phyloP scores from a whole-genome alignment of 805 yeast genomes.

The Candida nitratophila region DNA sequence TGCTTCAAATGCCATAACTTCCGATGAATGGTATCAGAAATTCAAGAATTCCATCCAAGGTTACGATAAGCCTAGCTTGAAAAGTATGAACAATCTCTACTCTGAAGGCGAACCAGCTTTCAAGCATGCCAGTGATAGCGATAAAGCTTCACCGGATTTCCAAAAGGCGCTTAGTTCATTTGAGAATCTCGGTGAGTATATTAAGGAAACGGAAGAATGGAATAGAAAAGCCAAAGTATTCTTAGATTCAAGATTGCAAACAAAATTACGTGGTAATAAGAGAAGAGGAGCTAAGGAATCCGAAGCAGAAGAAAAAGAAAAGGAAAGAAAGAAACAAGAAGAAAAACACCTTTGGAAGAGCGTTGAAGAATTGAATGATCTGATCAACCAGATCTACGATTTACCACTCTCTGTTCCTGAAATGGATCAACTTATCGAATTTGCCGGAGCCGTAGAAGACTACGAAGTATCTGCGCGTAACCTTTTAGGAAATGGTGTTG shows the following conservation, averaged over 20 bases:
- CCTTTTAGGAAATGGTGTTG: slow-evolving; percentile 23
- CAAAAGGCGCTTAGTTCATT: slow-evolving; percentile 13
- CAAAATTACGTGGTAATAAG: slow-evolving; percentile 30
- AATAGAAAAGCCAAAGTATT: slow-evolving; percentile 47
- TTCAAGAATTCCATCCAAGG: slow-evolving; percentile 33
- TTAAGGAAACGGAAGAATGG: slow-evolving; percentile 43
- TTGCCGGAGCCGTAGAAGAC: slow-evolving; percentile 42
- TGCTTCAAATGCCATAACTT: slow-evolving; percentile 35
- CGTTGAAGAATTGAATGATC: slow-evolving; percentile 26
- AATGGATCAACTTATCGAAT: slow-evolving; percentile 49
- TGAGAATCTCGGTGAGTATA: slow-evolving; percentile 30
- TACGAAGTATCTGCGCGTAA: slow-evolving; percentile 41
- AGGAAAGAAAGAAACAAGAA: not conserved
- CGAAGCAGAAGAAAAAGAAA: slow-evolving; percentile 13
- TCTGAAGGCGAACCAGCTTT: slow-evolving; percentile 34
- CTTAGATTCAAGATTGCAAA: slow-evolving; percentile 44
- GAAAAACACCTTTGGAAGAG: not conserved
- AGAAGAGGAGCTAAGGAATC: slow-evolving; percentile 1
- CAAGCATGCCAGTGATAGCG: not conserved
- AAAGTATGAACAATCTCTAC: slow-evolving; percentile 35
- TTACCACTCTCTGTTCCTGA: slow-evolving; percentile 51
- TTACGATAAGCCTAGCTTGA: slow-evolving; percentile 40
- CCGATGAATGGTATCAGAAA: slow-evolving; percentile 43
- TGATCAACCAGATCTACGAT: slow-evolving; percentile 40
- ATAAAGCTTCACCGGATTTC: not conserved